These are phyloP conservation scores for Colletotrichum lentis DNA, from an alignment of 2,329 filamentous ascomycete genomes.

Conservation along the genomic window DNA sequence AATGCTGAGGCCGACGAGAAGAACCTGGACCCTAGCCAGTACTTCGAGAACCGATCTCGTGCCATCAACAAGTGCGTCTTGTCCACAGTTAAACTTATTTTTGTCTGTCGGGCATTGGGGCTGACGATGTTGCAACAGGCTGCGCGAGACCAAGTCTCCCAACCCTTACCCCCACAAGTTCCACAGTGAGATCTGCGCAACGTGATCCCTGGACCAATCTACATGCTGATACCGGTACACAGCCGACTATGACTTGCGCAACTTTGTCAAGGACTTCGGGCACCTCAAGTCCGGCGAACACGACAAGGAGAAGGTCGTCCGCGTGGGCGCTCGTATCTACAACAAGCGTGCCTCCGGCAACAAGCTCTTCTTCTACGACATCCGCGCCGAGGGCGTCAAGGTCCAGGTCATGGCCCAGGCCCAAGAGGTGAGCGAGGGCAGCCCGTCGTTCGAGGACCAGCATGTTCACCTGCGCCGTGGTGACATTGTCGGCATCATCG, in stretches of 20 bases:
- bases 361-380: conserved; percentile 93
- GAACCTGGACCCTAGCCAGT: conserved; percentile 69
- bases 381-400: conserved; percentile 70
- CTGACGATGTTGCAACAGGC: conserved; percentile 42
- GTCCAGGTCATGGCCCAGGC: conserved; percentile 93
- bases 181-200: conserved; percentile 39
- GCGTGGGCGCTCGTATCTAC: conserved; percentile 87
- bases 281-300: conserved; percentile 88
- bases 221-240: conserved; percentile 57
- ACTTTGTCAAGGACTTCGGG: conserved; percentile 81
- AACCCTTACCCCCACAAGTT: conserved; percentile 89
- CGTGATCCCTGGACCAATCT: background rate
- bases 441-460: conserved; percentile 79
- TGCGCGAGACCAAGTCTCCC: conserved; percentile 75
- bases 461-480: conserved; percentile 89
- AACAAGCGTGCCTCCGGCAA: conserved; percentile 81
- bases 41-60: conserved; percentile 94
- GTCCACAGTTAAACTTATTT: conserved; percentile 44
- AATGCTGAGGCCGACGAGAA: conserved; percentile 73
- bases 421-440: conserved; percentile 74
- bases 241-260: conserved; percentile 83
- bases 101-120: conserved; percentile 64
- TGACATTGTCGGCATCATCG: conserved; percentile 89
- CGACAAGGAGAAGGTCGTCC: conserved; percentile 76
- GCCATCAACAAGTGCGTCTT: conserved; percentile 70